These are phyloP conservation scores for Lasiodiplodia citricola DNA, from an alignment of 2,329 filamentous ascomycete species.

Conservation along the genomic window DNA sequence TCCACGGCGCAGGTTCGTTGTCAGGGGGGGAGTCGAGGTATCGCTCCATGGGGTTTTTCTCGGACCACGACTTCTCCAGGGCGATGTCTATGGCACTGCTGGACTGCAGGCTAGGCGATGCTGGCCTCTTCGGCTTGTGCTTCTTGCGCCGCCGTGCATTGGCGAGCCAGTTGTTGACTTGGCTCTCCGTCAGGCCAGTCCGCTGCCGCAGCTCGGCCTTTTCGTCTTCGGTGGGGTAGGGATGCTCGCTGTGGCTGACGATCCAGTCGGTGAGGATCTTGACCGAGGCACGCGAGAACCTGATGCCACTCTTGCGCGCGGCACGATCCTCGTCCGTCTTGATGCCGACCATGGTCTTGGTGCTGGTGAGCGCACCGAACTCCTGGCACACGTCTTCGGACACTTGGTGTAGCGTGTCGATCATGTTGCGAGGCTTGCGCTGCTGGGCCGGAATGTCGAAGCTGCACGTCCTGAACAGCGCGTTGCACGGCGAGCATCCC, in stretches of 20 bases:
- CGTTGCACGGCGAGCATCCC: conserved; percentile 53
- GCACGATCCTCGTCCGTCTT: conserved; percentile 38
- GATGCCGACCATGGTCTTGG: conserved; percentile 44
- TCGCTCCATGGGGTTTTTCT: conserved; percentile 70
- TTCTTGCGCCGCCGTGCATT: conserved; percentile 87
- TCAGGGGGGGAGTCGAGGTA: conserved; percentile 73
- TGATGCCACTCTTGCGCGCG: conserved; percentile 68
- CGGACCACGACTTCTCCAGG: conserved; percentile 60
- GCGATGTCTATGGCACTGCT: conserved; percentile 77
- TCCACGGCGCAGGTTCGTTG: conserved; percentile 69
- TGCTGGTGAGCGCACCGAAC: conserved; percentile 38
- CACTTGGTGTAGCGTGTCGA: conserved; percentile 56
- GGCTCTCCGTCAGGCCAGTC: conserved; percentile 80
- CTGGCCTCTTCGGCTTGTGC: conserved; percentile 69
- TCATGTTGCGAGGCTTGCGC: conserved; percentile 41
- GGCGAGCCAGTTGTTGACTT: conserved; percentile 91
- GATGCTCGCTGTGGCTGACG: conserved; percentile 76
- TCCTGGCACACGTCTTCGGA: conserved; percentile 46
- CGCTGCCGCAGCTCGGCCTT: conserved; percentile 78
- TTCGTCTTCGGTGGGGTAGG: conserved; percentile 87
- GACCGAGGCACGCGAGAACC: conserved; percentile 81
- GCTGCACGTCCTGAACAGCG: conserved; percentile 56
- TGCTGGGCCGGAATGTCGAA: conserved; percentile 45
- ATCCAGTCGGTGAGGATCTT: conserved; percentile 86
- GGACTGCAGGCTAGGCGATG: conserved; percentile 67